Evolutionary conservation across 371 early-diverging fungal species (phyloP), one percentile per base, ranked within the genome.

Genomic region (Dinochytrium kinnereticum): DNA sequence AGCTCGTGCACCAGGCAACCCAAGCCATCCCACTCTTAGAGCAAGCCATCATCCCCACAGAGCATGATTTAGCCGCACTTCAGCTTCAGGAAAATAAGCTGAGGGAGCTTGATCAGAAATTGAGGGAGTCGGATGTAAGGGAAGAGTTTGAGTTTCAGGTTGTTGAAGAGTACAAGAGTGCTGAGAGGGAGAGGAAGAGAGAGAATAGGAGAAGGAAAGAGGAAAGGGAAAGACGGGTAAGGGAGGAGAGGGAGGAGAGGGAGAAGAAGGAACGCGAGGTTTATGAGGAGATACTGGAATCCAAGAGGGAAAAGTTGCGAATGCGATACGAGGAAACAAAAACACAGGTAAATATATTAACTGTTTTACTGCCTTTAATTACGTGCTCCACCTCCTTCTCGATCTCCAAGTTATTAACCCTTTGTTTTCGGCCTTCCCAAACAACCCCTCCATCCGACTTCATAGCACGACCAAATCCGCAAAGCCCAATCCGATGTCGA

Each of bases 1-100:
- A 55, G 0, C 49, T 65, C n/a, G 75, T 71, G 2, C 17, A 26
- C 15, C 39, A 67, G 24, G 50, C 73, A n/a, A 17, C 50, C 24
- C 19, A 28, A 1, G 53, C 64, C n/a, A 69, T 78, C n/a, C 68
- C 73, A 15, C 38, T 44, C 0, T 30, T 78, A 10, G 76, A 78
- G 66, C 75, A 66, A 17, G 70, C 69, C 1, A 69, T 75, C 10
- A 50, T 73, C 13, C 73, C 76, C 0, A 30, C 70, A 1, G 69
- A 68, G 30, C 75, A 75, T 30, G 72, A 78, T 1, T 53, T 78
- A 17, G 34, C 67, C 15, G 73, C 55, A 5, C 49, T 75, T 1
- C 72, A 78, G 36, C 38, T 64, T 15, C 73, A 73, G 37, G 53
- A 67, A 34, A 37, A 15, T 34, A 30, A 57, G 34, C 26, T 75